These are phyloP conservation scores for Magnolia kwangsiensis DNA, from an alignment of 164 flowering plant species.

Conservation along the genomic window DNA sequence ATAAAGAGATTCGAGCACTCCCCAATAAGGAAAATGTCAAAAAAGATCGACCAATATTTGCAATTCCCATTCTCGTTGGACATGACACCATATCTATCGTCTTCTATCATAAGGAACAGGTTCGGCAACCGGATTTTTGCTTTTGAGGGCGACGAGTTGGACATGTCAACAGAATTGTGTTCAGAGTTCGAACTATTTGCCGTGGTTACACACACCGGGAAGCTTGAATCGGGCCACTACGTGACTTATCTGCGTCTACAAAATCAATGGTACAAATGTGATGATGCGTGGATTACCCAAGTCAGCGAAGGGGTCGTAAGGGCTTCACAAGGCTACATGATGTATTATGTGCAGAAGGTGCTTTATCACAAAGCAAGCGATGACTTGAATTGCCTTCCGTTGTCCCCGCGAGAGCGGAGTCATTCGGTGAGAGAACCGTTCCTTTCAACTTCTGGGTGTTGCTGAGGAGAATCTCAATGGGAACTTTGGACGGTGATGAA, in stretches of 20 bases:
- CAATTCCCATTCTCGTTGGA: constrained; percentile 65
- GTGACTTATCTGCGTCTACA: constrained; percentile 51
- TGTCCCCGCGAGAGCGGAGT: constrained; percentile 26
- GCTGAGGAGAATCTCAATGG: constrained; percentile 24
- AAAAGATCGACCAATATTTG: constrained; percentile 53
- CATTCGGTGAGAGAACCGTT: constrained; percentile 23
- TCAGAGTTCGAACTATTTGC: constrained; percentile 58
- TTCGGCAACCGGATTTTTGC: constrained; percentile 59
- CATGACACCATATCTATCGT: constrained; percentile 62
- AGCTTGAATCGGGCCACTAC: constrained; percentile 65
- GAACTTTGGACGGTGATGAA: neutral
- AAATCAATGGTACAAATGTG: constrained; percentile 68
- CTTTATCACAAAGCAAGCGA: constrained; percentile 37
- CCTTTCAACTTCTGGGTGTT: constrained; percentile 51
- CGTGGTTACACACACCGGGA: constrained; percentile 61
- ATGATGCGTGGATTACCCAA: constrained; percentile 69
- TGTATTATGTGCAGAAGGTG: constrained; percentile 54
- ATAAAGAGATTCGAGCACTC: constrained; percentile 68
- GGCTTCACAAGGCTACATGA: constrained; percentile 59
- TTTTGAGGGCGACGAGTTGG: constrained; percentile 52
- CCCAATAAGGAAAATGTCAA: constrained; percentile 31
- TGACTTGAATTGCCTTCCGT: constrained; percentile 41
- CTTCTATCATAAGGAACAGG: constrained; percentile 54
- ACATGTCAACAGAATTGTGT: constrained; percentile 35
- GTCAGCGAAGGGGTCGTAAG: constrained; percentile 54